Percentiles rank a stretch among this genome's conserved stretches.
These are phyloP conservation scores for Potentilla sterilis DNA, from an alignment of 306 rosid genomes.

Conservation along the genomic window DNA sequence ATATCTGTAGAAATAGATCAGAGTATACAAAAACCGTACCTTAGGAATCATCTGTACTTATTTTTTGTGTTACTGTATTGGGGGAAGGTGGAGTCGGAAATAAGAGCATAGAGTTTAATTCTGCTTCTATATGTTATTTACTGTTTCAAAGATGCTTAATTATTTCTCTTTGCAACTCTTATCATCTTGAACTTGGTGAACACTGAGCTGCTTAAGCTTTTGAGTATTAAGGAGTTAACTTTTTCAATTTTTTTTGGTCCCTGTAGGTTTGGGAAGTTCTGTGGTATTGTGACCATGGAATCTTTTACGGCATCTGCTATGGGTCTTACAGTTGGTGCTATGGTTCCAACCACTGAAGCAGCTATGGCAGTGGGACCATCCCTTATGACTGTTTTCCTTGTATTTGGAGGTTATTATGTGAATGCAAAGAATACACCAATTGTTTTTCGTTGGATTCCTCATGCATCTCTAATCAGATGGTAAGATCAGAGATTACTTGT, in stretches of 20 bases:
- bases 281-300: slow-evolving; percentile 81
- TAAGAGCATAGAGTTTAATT: neutral
- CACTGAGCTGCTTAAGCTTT: neutral
- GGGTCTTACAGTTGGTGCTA: slow-evolving; percentile 97
- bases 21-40: neutral
- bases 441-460: slow-evolving; percentile 95
- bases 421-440: slow-evolving; percentile 86
- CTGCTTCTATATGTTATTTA: neutral
- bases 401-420: slow-evolving; percentile 92
- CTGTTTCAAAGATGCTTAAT: neutral
- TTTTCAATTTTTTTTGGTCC: slow-evolving; percentile 22
- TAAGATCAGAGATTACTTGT: slow-evolving; percentile 34
- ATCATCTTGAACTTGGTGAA: neutral
- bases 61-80: neutral
- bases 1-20: neutral
- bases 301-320: slow-evolving; percentile 96
- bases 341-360: slow-evolving; percentile 95
- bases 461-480: slow-evolving; percentile 87
- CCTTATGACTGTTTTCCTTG: slow-evolving; percentile 86
- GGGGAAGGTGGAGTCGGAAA: neutral
- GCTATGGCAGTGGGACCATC: slow-evolving; percentile 96
- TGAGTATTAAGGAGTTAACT: slow-evolving; percentile 26
- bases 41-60: neutral
- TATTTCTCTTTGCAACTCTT: neutral
- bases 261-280: slow-evolving; percentile 80